A percentile compares a stretch with the other conserved stretches of the same genome.
These are phyloP conservation scores for Medicago lupulina DNA, from an alignment of 306 rosid species.

Conservation along the genomic window DNA sequence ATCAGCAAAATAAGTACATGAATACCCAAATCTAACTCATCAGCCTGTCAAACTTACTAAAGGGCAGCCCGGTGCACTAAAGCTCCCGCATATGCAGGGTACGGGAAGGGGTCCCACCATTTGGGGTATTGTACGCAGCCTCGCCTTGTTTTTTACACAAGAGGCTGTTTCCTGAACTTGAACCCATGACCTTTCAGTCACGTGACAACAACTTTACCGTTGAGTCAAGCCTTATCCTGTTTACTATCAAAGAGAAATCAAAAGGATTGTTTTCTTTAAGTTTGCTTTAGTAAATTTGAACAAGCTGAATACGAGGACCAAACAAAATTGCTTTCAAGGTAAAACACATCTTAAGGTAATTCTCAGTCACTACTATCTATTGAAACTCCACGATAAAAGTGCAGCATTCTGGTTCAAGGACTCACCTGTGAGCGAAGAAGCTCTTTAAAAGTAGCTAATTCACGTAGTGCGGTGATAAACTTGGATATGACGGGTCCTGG, in stretches of 20 bases:
- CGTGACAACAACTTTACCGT: too few species aligned
- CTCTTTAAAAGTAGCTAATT: slow-evolving; percentile 92
- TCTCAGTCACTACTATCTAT: slow-evolving; percentile 21
- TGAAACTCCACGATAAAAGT: slow-evolving; percentile 30
- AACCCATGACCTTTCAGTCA: too few species aligned
- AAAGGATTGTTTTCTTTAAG: slow-evolving; percentile 12
- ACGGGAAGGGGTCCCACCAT: too few species aligned
- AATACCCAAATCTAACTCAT: slow-evolving; percentile 14
- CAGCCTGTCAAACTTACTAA: slow-evolving; percentile 15
- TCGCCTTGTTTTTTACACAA: too few species aligned
- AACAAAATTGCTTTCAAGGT: slow-evolving; percentile 23
- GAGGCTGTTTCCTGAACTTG: too few species aligned
- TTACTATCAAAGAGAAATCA: slow-evolving; percentile 27
- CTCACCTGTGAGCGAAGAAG: slow-evolving; percentile 96
- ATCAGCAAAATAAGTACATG: slow-evolving; percentile 15
- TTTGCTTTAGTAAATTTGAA: slow-evolving; percentile 6
- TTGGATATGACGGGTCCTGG: slow-evolving; percentile 95
- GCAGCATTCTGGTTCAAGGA: slow-evolving; percentile 36
- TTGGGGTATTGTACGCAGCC: too few species aligned
- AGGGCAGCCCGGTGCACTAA: too few species aligned
- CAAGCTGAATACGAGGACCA: slow-evolving; percentile 26
- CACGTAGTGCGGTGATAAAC: slow-evolving; percentile 73
- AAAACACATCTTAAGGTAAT: slow-evolving; percentile 34
- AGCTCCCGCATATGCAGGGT: too few species aligned
- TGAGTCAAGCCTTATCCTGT: too few species aligned